Percentiles rank a stretch among this genome's conserved stretches.
Evolutionary conservation across 257 asterid genomes (phyloP).

Genomic region (Solanum lycopersicoides): DNA sequence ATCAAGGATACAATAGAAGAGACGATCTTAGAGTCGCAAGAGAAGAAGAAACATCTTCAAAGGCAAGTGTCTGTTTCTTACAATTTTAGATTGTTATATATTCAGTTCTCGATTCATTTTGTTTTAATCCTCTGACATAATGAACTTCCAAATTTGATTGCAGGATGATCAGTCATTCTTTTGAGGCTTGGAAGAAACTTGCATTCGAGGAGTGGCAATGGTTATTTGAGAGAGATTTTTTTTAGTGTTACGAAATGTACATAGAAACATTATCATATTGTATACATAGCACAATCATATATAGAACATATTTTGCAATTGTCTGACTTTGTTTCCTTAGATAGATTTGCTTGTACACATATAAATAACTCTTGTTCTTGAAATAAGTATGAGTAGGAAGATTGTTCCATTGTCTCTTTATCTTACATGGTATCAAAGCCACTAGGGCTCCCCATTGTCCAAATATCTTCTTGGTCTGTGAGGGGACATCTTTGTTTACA

Average conservation of each 20-base stretch:
- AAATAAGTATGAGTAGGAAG: neutral
- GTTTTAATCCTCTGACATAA: neutral
- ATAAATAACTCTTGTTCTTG: neutral
- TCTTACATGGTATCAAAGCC: too few species aligned
- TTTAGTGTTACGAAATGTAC: neutral
- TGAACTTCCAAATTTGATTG: neutral
- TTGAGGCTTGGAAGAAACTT: conserved; percentile 69
- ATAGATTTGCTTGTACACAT: neutral
- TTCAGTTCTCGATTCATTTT: neutral
- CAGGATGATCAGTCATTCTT: conserved; percentile 80
- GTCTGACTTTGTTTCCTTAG: too few species aligned
- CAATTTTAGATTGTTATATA: conserved; percentile 19
- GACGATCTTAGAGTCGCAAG: conserved; percentile 56
- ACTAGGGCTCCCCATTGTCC: too few species aligned
- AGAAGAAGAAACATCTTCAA: conserved; percentile 49
- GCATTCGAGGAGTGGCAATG: neutral
- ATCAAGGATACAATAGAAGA: conserved; percentile 56
- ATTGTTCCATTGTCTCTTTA: too few species aligned
- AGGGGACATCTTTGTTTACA: too few species aligned
- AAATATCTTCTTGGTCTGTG: too few species aligned
- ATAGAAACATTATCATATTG: neutral
- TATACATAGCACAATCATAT: too few species aligned
- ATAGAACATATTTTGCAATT: neutral
- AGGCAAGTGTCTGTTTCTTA: neutral
- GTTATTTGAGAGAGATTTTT: neutral